Conservation (phyloP, 768 basidiomycete species). For the Saitozyma podzolica region DNA sequence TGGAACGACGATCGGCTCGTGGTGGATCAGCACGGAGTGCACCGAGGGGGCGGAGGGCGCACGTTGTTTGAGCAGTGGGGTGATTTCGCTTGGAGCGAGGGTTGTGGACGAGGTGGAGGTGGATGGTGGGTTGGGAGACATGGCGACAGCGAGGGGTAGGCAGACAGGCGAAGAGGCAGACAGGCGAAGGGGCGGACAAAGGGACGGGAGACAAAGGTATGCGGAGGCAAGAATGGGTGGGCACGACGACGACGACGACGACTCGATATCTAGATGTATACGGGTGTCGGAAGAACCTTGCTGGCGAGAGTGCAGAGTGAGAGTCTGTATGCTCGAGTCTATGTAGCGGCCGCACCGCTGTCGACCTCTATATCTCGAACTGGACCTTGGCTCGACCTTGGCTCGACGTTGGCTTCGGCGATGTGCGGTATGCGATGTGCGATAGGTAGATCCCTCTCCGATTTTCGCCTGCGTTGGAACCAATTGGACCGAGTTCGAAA, state of each 20-base stretch:
- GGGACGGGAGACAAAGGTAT: not conserved
- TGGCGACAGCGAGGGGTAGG: not conserved
- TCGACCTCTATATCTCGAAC: no score
- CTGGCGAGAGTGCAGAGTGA: no score
- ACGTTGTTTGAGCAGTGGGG: slow-evolving; percentile 5
- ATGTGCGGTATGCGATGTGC: no score
- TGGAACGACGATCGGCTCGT: not conserved
- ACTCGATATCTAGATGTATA: no score
- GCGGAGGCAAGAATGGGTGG: no score
- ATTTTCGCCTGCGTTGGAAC: not conserved
- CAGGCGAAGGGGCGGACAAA: not conserved
- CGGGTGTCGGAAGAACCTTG: no score
- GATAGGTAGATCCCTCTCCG: no score
- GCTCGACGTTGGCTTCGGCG: no score
- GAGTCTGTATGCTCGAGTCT: no score
- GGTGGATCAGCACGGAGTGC: slow-evolving; percentile 6
- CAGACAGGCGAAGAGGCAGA: not conserved
- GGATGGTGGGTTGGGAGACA: not conserved
- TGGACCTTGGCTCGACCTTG: no score
- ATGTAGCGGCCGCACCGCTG: no score
- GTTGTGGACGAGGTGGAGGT: not conserved
- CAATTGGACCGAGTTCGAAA: not conserved
- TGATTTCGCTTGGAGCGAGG: slow-evolving; percentile 7
- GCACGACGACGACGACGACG: no score
- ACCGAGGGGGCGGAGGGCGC: not conserved